Evolutionary conservation across 176 grass and related monocot species (phyloP).

Genomic region (Oryza punctata): DNA sequence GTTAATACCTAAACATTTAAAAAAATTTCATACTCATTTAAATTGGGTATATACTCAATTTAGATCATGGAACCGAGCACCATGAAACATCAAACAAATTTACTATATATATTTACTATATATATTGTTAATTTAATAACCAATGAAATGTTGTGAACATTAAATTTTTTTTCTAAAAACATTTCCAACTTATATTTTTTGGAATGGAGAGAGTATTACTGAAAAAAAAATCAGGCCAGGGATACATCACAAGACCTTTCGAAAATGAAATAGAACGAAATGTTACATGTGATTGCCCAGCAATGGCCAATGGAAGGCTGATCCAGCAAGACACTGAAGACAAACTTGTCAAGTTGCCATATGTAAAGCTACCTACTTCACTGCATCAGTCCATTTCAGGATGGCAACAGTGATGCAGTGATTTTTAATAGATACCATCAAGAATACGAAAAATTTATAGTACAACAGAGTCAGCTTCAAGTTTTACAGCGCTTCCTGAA

Average conservation of each 20-base stretch:
- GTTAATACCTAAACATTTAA: too few species aligned
- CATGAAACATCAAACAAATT: too few species aligned
- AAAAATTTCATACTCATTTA: too few species aligned
- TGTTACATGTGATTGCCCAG: constrained; percentile 3
- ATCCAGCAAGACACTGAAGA: neutral
- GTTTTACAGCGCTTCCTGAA: constrained; percentile 13
- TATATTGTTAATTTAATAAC: too few species aligned
- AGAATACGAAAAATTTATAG: constrained; percentile 5
- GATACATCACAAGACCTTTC: neutral
- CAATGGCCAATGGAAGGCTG: neutral
- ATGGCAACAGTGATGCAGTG: neutral
- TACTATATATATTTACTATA: too few species aligned
- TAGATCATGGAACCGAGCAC: too few species aligned
- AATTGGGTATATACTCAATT: too few species aligned
- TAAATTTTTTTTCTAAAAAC: too few species aligned
- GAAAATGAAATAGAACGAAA: neutral
- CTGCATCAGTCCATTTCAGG: constrained; percentile 2
- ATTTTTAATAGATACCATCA: neutral
- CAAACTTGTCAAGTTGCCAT: constrained; percentile 3
- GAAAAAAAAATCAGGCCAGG: neutral
- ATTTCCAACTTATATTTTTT: too few species aligned
- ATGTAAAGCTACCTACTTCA: neutral
- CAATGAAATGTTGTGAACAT: too few species aligned
- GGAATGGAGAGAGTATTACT: too few species aligned
- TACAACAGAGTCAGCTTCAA: constrained; percentile 32